phyloP scores from a whole-genome alignment of 2,329 filamentous ascomycete species.

The Epicoccum nigrum region DNA sequence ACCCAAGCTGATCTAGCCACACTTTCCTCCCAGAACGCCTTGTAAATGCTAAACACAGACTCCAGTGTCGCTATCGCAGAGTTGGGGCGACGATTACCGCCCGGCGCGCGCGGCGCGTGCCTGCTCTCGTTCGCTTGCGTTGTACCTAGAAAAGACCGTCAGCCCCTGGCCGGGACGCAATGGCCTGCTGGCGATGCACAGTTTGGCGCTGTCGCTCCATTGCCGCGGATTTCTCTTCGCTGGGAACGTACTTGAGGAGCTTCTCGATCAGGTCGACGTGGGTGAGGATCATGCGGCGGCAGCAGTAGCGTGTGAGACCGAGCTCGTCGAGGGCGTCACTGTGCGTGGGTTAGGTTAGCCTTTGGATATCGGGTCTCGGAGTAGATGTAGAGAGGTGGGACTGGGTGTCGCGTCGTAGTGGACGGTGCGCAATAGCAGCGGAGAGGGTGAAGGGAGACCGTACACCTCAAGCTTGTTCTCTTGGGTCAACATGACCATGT shows the following conservation, averaged over 20 bases:
- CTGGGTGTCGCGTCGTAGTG: not conserved
- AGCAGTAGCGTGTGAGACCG: constrained; percentile 95
- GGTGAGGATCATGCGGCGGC: constrained; percentile 98
- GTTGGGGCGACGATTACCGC: constrained; percentile 13
- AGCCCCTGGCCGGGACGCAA: constrained; percentile 21
- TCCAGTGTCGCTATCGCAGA: no score
- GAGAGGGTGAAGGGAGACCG: constrained; percentile 7
- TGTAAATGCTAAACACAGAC: not conserved
- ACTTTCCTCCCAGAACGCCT: not conserved
- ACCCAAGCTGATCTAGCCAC: no score
- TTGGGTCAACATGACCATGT: constrained; percentile 80
- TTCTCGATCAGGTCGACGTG: constrained; percentile 99
- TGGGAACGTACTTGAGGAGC: constrained; percentile 65
- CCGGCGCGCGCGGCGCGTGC: constrained; percentile 36
- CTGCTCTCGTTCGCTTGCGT: constrained; percentile 45
- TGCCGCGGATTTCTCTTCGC: constrained; percentile 15
- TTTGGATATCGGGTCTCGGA: no score
- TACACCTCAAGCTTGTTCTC: constrained; percentile 55
- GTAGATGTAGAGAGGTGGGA: not conserved
- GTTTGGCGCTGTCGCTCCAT: constrained; percentile 14
- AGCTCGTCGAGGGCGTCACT: constrained; percentile 97
- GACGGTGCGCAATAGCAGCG: not conserved
- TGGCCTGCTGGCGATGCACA: no score
- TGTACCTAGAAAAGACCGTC: constrained; percentile 38
- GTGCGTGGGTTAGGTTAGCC: constrained; percentile 20